Conservation (phyloP, 2,329 filamentous ascomycete genomes). For the Shiraia bambusicola region DNA sequence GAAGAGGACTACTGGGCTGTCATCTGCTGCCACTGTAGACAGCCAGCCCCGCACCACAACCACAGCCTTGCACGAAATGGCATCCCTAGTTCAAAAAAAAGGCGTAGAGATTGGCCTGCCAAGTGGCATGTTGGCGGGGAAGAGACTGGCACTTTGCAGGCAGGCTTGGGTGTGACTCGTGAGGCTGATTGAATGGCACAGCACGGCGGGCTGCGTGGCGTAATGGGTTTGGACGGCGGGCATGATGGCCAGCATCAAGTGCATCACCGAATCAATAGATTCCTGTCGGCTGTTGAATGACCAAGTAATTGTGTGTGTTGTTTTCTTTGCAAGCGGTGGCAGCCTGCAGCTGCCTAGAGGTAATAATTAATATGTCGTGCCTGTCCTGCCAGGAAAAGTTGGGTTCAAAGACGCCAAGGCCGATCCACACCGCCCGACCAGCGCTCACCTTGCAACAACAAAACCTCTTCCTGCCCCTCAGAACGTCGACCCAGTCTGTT, state of each 20-base stretch:
- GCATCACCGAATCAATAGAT: slow-evolving; percentile 1
- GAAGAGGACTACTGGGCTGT: slow-evolving; percentile 84
- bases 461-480: slow-evolving; percentile 41
- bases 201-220: slow-evolving; percentile 37
- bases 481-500: slow-evolving; percentile 25
- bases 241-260: slow-evolving; percentile 36
- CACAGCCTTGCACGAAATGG: too few species aligned
- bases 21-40: slow-evolving; percentile 77
- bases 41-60: background rate
- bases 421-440: slow-evolving; percentile 33
- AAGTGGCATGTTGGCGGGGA: too few species aligned
- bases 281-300: background rate
- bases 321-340: slow-evolving; percentile 18
- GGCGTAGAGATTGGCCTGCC: too few species aligned
- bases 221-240: slow-evolving; percentile 34
- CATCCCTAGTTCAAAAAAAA: background rate
- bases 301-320: background rate
- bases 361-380: slow-evolving; percentile 22
- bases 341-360: slow-evolving; percentile 26
- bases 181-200: slow-evolving; percentile 12
- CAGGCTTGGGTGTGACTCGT: slow-evolving; percentile 1
- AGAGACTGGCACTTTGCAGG: background rate
- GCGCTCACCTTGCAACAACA: slow-evolving; percentile 36
- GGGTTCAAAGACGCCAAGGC: slow-evolving; percentile 15
- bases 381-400: slow-evolving; percentile 18